Percentiles rank a stretch among this genome's conserved stretches.
Evolutionary conservation across 371 early-diverging fungal species (phyloP).

Genomic region (Lichtheimia ornata): DNA sequence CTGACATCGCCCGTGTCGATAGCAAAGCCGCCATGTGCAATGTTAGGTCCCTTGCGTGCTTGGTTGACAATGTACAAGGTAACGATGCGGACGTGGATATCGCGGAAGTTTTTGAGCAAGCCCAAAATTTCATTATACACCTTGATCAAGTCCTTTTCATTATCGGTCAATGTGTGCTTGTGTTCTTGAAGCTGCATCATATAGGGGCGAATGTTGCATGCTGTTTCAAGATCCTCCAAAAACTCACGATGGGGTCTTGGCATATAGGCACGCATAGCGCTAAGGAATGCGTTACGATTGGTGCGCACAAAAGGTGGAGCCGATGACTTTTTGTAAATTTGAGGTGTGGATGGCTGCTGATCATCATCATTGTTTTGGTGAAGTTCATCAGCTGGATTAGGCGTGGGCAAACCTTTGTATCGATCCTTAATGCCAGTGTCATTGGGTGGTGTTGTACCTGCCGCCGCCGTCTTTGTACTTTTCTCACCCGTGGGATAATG

Average conservation of each 20-base stretch:
- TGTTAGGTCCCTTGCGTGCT: slow-evolving; percentile 76
- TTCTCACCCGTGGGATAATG: slow-evolving; percentile 79
- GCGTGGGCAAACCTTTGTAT: slow-evolving; percentile 36
- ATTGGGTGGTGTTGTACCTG: slow-evolving; percentile 8
- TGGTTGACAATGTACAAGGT: slow-evolving; percentile 89
- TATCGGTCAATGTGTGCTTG: slow-evolving; percentile 15
- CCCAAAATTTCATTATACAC: slow-evolving; percentile 82
- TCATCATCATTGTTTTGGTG: slow-evolving; percentile 11
- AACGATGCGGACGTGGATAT: slow-evolving; percentile 91
- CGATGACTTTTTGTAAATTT: slow-evolving; percentile 28
- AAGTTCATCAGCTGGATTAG: slow-evolving; percentile 40
- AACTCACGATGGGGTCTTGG: slow-evolving; percentile 86
- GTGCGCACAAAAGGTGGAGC: slow-evolving; percentile 51
- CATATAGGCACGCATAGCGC: slow-evolving; percentile 94
- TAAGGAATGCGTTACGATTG: slow-evolving; percentile 65
- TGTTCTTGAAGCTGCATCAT: slow-evolving; percentile 45
- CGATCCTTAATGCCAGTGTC: slow-evolving; percentile 26
- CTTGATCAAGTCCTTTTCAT: slow-evolving; percentile 35
- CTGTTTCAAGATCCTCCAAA: slow-evolving; percentile 75
- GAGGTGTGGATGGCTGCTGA: slow-evolving; percentile 12
- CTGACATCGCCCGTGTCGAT: slow-evolving; percentile 25
- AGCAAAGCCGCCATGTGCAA: slow-evolving; percentile 62
- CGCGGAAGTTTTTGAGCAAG: slow-evolving; percentile 84
- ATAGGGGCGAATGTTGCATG: slow-evolving; percentile 59
- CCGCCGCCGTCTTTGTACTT: slow-evolving; percentile 25